Evolutionary conservation across 2,329 filamentous ascomycete species (phyloP).

Genomic region (Madurella mycetomatis): DNA sequence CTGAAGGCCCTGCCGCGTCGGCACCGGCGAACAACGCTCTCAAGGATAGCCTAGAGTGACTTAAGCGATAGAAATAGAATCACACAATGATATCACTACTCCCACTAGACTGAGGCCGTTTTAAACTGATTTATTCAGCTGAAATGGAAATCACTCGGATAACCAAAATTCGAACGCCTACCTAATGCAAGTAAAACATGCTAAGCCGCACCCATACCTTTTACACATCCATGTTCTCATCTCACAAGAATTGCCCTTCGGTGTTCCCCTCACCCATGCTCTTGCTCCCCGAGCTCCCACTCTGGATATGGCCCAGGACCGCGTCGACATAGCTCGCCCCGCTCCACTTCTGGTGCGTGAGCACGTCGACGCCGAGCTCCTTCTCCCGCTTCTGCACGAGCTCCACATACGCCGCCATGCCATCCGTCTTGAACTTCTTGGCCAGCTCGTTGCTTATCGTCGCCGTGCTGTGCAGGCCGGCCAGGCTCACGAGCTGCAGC

Average conservation of each 20-base stretch:
- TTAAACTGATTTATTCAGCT: not conserved
- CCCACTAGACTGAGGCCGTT: too few species aligned
- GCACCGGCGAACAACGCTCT: slow-evolving; percentile 58
- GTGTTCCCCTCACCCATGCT: slow-evolving; percentile 96
- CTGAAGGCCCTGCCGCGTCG: slow-evolving; percentile 53
- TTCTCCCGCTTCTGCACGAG: slow-evolving; percentile 86
- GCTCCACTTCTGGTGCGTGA: slow-evolving; percentile 89
- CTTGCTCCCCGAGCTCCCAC: slow-evolving; percentile 80
- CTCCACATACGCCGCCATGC: slow-evolving; percentile 97
- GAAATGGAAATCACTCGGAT: not conserved
- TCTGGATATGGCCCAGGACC: slow-evolving; percentile 84
- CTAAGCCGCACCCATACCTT: not conserved
- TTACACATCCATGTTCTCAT: not conserved
- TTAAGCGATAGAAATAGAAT: not conserved
- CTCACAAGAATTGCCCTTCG: slow-evolving; percentile 59
- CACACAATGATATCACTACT: too few species aligned
- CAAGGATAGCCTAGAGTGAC: slow-evolving; percentile 42
- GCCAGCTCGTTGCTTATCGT: slow-evolving; percentile 69
- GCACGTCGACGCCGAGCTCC: slow-evolving; percentile 83
- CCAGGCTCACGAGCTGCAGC: slow-evolving; percentile 62
- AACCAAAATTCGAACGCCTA: not conserved
- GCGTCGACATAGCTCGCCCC: slow-evolving; percentile 73
- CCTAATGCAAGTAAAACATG: not conserved
- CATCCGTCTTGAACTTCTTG: slow-evolving; percentile 77
- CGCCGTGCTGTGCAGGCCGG: slow-evolving; percentile 62